Conservation (phyloP, 2,329 filamentous ascomycete genomes). For the Aspergillus phoenicis region DNA sequence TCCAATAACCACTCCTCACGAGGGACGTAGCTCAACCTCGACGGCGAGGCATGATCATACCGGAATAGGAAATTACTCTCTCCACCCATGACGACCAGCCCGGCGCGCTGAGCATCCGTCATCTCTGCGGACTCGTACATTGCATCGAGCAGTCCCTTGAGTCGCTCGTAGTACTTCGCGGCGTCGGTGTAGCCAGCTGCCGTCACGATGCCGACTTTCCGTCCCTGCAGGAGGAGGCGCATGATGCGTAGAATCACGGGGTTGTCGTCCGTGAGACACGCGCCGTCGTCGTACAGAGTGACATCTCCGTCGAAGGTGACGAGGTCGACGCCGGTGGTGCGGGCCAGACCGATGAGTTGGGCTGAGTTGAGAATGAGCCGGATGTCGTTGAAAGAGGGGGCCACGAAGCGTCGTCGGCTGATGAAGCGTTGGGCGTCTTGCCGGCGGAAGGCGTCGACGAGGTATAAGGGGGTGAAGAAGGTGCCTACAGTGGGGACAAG, state of each 20-base stretch:
- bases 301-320: slow-evolving; percentile 98
- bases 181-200: slow-evolving; percentile 93
- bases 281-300: slow-evolving; percentile 89
- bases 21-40: slow-evolving; percentile 67
- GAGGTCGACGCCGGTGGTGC: slow-evolving; percentile 71
- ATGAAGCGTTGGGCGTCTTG: slow-evolving; percentile 87
- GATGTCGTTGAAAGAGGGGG: slow-evolving; percentile 96
- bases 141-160: slow-evolving; percentile 83
- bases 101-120: slow-evolving; percentile 68
- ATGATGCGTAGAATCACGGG: slow-evolving; percentile 71
- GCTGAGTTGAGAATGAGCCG: slow-evolving; percentile 91
- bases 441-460: slow-evolving; percentile 88
- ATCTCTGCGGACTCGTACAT: slow-evolving; percentile 65
- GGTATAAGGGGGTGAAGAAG: slow-evolving; percentile 85
- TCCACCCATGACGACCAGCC: slow-evolving; percentile 88
- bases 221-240: slow-evolving; percentile 73
- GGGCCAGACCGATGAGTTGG: slow-evolving; percentile 87
- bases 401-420: slow-evolving; percentile 86
- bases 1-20: slow-evolving; percentile 62
- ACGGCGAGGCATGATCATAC: slow-evolving; percentile 65
- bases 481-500: slow-evolving; percentile 88
- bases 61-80: slow-evolving; percentile 95
- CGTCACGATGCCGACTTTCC: slow-evolving; percentile 92
- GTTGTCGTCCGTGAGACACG: slow-evolving; percentile 73
- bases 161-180: slow-evolving; percentile 79